Conservation (phyloP, 1,139 yeast species). For the Hansenula sp. region DNA sequence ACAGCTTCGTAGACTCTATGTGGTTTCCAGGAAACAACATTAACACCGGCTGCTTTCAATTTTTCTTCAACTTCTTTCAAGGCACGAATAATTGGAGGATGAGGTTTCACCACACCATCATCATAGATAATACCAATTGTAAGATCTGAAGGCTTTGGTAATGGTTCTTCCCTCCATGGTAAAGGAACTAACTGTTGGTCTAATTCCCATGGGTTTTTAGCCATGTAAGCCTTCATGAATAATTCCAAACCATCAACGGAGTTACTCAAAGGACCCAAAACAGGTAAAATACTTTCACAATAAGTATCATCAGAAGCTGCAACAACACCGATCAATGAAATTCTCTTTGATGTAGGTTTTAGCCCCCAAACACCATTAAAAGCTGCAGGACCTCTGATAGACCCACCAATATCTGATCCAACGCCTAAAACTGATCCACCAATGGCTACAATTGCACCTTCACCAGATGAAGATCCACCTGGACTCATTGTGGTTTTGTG, state of each 20-base stretch:
- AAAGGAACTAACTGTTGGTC: constrained; percentile 49
- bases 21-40: constrained; percentile 47
- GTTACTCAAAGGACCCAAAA: constrained; percentile 61
- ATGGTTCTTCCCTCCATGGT: constrained; percentile 52
- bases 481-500: constrained; percentile 47
- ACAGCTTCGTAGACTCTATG: constrained; percentile 44
- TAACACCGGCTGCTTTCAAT: constrained; percentile 38
- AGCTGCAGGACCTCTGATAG: constrained; percentile 74
- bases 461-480: constrained; percentile 79
- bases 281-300: constrained; percentile 37
- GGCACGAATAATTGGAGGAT: constrained; percentile 54
- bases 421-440: constrained; percentile 65
- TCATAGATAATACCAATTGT: constrained; percentile 40
- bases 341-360: constrained; percentile 64
- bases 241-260: constrained; percentile 58
- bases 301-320: constrained; percentile 36
- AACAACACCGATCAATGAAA: constrained; percentile 48
- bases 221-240: constrained; percentile 56
- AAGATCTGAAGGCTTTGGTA: constrained; percentile 37
- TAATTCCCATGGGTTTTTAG: constrained; percentile 52
- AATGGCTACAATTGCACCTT: constrained; percentile 63
- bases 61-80: constrained; percentile 35
- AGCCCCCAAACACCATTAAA: constrained; percentile 64
- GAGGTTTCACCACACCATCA: constrained; percentile 46
- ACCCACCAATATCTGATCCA: constrained; percentile 80